phyloP scores from a whole-genome alignment of 352 stramenopile genomes.

The Blastocystis sp. region DNA sequence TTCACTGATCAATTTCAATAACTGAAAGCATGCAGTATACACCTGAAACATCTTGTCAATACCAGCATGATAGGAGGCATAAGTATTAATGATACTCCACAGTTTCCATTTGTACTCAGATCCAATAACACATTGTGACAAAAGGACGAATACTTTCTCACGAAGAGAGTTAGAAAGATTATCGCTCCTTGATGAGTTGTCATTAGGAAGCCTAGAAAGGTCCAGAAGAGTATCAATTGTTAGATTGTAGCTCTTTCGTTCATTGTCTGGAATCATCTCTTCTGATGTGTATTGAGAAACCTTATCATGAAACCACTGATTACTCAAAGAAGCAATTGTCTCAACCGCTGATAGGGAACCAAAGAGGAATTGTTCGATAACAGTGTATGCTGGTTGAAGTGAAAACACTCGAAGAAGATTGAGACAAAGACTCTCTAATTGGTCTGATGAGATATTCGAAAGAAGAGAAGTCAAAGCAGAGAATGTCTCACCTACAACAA shows the following conservation, averaged over 20 bases:
- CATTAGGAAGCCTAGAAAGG: neutral
- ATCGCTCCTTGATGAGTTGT: neutral
- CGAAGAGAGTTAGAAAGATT: neutral
- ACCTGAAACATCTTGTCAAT: neutral
- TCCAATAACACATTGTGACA: neutral
- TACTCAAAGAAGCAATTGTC: neutral
- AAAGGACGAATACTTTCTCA: neutral
- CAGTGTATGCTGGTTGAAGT: neutral
- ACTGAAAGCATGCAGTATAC: neutral
- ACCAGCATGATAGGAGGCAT: too few species aligned
- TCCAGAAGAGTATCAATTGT: neutral
- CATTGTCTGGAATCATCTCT: neutral
- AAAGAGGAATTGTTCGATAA: neutral
- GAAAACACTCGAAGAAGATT: neutral
- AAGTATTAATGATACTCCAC: neutral
- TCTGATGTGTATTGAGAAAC: neutral
- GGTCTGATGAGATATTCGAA: neutral
- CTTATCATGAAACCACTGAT: neutral
- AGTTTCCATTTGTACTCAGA: neutral
- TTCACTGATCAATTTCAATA: neutral
- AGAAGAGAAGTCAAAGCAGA: neutral
- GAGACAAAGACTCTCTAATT: neutral
- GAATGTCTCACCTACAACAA: neutral
- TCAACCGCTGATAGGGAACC: neutral
- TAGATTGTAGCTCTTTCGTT: neutral